Conservation (phyloP, 1,284 basidiomycete genomes). For the Apiotrichum sp. region DNA sequence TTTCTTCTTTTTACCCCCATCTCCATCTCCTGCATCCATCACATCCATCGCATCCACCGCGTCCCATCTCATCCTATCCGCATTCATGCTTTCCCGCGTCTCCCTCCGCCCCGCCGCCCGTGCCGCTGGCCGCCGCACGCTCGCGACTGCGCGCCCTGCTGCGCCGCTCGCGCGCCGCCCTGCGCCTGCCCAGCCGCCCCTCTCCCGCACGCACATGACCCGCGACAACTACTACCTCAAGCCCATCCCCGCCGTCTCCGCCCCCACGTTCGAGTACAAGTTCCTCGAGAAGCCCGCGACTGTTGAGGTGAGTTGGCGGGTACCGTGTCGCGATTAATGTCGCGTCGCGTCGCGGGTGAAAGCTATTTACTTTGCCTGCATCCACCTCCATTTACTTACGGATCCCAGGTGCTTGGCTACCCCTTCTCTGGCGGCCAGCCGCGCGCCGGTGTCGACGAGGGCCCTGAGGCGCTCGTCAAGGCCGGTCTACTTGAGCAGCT, state of each 20-base stretch:
- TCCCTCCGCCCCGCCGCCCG: too few relatives aligned
- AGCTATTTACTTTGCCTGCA: too few relatives aligned
- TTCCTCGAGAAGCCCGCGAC: slow-evolving; percentile 66
- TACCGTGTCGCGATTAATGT: too few relatives aligned
- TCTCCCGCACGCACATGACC: slow-evolving; percentile 4
- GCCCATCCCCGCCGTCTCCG: slow-evolving; percentile 6
- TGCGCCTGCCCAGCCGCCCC: neutral
- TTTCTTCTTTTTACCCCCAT: too few relatives aligned
- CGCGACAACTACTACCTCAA: slow-evolving; percentile 19
- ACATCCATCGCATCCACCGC: too few relatives aligned
- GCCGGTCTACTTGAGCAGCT: slow-evolving; percentile 77
- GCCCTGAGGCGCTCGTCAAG: slow-evolving; percentile 77
- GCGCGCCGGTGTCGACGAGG: slow-evolving; percentile 79
- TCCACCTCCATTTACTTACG: neutral
- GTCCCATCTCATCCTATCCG: too few relatives aligned
- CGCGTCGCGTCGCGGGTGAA: too few relatives aligned
- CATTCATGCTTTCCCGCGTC: too few relatives aligned
- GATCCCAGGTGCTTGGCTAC: slow-evolving; percentile 60
- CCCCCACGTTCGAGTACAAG: slow-evolving; percentile 39
- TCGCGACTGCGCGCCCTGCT: too few relatives aligned
- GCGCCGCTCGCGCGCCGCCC: too few relatives aligned
- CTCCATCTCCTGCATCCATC: too few relatives aligned
- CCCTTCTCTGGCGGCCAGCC: slow-evolving; percentile 60
- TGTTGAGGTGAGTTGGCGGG: slow-evolving; percentile 54
- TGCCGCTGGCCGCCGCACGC: too few relatives aligned